phyloP scores from a whole-genome alignment of 2,329 filamentous ascomycete genomes.

The Cladophialophora carrionii region DNA sequence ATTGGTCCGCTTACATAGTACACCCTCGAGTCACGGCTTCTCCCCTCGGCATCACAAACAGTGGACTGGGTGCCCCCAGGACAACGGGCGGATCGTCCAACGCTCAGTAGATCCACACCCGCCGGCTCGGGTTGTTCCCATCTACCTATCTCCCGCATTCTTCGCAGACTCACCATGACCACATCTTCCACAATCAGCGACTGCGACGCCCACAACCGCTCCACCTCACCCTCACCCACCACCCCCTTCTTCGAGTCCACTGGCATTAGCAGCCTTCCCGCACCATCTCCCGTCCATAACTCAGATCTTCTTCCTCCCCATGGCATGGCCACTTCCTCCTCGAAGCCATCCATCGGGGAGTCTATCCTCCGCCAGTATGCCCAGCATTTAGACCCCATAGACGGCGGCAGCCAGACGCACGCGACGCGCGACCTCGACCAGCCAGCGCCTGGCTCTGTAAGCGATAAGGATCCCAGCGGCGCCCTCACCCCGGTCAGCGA shows the following conservation, averaged over 20 bases:
- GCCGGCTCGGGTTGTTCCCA: conserved; percentile 21
- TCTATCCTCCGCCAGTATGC: conserved; percentile 51
- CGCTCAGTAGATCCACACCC: conserved; percentile 6
- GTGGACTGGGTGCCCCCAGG: background rate
- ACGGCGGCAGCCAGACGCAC: conserved; percentile 45
- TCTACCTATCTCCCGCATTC: background rate
- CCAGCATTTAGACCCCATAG: conserved; percentile 49
- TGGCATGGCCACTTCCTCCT: conserved; percentile 39
- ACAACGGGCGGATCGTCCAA: conserved; percentile 3
- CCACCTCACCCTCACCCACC: conserved; percentile 37
- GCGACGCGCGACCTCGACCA: conserved; percentile 25
- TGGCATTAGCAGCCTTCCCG: conserved; percentile 31
- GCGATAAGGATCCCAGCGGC: conserved; percentile 33
- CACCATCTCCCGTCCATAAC: conserved; percentile 38
- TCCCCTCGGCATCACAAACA: conserved; percentile 6
- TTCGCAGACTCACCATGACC: conserved; percentile 7
- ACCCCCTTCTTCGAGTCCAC: conserved; percentile 31
- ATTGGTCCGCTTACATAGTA: conserved; percentile 15
- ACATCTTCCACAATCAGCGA: conserved; percentile 18
- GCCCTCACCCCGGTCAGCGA: conserved; percentile 35
- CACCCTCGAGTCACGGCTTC: background rate
- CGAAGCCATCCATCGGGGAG: conserved; percentile 40
- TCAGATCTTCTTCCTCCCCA: conserved; percentile 35
- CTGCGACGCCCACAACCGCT: conserved; percentile 26
- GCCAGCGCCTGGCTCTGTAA: conserved; percentile 34